These are phyloP conservation scores for Artemisia annua DNA, from an alignment of 129 eudicot species.

Conservation along the genomic window DNA sequence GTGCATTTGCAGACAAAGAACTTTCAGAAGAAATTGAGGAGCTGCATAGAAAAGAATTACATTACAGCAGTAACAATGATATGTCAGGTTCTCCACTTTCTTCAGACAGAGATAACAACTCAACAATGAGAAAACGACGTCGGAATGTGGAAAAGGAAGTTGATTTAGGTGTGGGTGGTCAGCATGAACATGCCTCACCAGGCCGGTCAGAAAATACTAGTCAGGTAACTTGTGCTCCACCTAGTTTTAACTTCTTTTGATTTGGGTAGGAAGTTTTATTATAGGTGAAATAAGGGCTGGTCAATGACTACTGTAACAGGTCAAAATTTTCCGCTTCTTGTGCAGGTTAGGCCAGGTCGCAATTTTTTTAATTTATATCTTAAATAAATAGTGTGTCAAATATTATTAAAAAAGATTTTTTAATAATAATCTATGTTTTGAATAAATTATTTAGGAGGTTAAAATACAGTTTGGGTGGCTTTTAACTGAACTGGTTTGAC, in stretches of 20 bases:
- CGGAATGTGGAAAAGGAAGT: conserved; percentile 29
- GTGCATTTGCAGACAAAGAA: conserved; percentile 48
- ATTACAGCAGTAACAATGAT: conserved; percentile 25
- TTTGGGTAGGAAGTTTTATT: neutral
- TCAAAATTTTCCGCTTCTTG: no score
- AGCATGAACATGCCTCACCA: conserved; percentile 4
- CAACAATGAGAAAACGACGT: conserved; percentile 47
- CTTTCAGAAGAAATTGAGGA: conserved; percentile 66
- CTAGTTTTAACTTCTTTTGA: neutral
- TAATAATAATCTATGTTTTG: neutral
- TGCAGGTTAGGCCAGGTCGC: no score
- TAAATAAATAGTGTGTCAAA: neutral
- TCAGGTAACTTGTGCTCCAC: conserved; percentile 34
- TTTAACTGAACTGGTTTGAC: neutral
- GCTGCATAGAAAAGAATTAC: conserved; percentile 41
- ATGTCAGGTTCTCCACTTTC: conserved; percentile 36
- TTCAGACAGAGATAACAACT: conserved; percentile 12
- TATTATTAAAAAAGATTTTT: no score
- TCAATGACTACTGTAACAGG: no score
- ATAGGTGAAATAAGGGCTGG: no score
- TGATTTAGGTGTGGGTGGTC: conserved; percentile 22
- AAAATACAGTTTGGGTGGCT: conserved; percentile 1
- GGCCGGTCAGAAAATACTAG: conserved; percentile 16
- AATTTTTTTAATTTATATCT: no score
- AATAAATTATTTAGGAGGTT: neutral